Evolutionary conservation across 2,329 filamentous ascomycete genomes (phyloP).

Genomic region (Diplocarpon rosae): DNA sequence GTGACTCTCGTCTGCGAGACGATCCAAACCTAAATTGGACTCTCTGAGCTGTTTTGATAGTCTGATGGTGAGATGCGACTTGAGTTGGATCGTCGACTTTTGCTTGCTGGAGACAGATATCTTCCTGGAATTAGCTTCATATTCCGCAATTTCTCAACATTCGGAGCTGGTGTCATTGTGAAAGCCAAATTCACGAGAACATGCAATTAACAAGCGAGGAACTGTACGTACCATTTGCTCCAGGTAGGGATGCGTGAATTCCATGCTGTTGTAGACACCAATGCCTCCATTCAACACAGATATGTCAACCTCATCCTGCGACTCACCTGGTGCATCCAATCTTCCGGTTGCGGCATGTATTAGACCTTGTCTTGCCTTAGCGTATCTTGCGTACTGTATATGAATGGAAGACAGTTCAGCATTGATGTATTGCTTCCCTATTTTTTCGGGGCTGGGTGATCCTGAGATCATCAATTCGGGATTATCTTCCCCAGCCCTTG

Average conservation of each 20-base stretch:
- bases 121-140: no score
- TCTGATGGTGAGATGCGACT: constrained; percentile 41
- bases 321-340: constrained; percentile 1
- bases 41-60: constrained; percentile 42
- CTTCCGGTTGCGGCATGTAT: constrained; percentile 26
- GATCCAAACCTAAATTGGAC: constrained; percentile 38
- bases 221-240: constrained; percentile 33
- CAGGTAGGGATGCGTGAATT: constrained; percentile 47
- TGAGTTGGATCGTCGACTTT: constrained; percentile 46
- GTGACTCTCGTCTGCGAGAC: constrained; percentile 50
- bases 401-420: constrained; percentile 31
- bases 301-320: background rate
- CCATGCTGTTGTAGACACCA: constrained; percentile 18
- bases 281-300: constrained; percentile 1
- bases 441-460: constrained; percentile 8
- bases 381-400: constrained; percentile 43
- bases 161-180: no score
- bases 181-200: no score
- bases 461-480: constrained; percentile 27
- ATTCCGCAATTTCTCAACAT: no score
- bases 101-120: constrained; percentile 43
- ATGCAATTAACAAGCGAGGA: no score
- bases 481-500: constrained; percentile 33
- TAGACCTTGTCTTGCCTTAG: constrained; percentile 38
- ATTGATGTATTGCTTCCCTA: constrained; percentile 16